Base-by-base conservation (phyloP, 1,284 basidiomycete species). In the Paramarasmius palmivorus region DNA sequence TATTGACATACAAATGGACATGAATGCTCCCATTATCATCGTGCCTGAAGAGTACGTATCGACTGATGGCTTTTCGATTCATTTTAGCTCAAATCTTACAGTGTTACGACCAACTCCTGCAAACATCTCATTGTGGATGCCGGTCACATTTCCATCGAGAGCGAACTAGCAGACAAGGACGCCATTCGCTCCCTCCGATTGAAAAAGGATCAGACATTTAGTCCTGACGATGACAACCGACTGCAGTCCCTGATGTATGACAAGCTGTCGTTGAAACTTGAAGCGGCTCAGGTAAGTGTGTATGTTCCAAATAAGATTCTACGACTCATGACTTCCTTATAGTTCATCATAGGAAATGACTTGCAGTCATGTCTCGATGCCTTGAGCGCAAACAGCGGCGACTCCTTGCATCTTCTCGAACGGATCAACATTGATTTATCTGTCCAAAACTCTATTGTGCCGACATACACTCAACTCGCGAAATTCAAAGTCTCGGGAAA, bases 201-300 rank as follows among this genome's bases (percentile, higher is more conserved):
- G 56, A 98, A 98, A 70, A 88, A 92, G 54, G 89, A 91, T 47
- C 84, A 90, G 65, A 79, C 91, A 64, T 98, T 98, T 69, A 88
- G 78, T 26, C 92, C 95, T 19, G 92, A 92, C 49, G 97, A 99
- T 68, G 96, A 93, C 69, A 80, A 79, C 58, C 83, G 87, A 58
- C 79, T 99, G 25, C 95, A 99, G 70, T 89, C 90, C 2, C 77
- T 99, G 55, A 98, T 99, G 94, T 99, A 99, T 67, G 97, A 99
- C 73, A 92, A 90, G 62, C 80, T 98, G 63, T 83, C 83, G 15
- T 79, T 99, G 50, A 88, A 86, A 59, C 80, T 99, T 19, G 82
- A 96, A 64, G 88, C 91, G 38, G 94, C 96, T 4, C 95, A 97
- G 83, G 93, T 93, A 59, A 71, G 41, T 22, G 25, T 39, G 46